A percentile compares a stretch with the other conserved stretches of the same genome.
Evolutionary conservation across 495 filamentous ascomycete species (phyloP).

Genomic region (Neurospora cerealis): DNA sequence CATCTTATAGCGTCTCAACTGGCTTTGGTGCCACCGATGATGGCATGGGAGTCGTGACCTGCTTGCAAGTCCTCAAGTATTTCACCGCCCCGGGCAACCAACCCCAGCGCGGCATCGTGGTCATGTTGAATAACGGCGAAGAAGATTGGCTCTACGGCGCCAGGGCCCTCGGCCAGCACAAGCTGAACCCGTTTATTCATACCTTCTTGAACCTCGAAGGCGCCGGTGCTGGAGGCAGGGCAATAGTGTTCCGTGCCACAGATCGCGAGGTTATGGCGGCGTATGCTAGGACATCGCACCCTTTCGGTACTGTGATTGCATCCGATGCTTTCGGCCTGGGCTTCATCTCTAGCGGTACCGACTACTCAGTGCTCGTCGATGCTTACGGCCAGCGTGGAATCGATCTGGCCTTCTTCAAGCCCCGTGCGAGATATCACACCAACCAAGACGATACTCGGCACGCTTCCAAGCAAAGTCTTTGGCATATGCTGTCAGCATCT

Average conservation of each 20-base stretch:
- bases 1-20: slow-evolving; percentile 59
- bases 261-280: slow-evolving; percentile 77
- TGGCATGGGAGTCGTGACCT: slow-evolving; percentile 77
- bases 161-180: slow-evolving; percentile 73
- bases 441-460: slow-evolving; percentile 78
- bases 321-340: slow-evolving; percentile 75
- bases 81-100: slow-evolving; percentile 70
- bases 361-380: slow-evolving; percentile 80
- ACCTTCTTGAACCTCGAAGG: slow-evolving; percentile 93
- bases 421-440: slow-evolving; percentile 83
- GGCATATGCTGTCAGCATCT: slow-evolving; percentile 87
- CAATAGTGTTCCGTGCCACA: slow-evolving; percentile 74
- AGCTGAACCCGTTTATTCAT: slow-evolving; percentile 63
- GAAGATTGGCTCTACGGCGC: slow-evolving; percentile 91
- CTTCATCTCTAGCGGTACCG: slow-evolving; percentile 73
- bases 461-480: slow-evolving; percentile 63
- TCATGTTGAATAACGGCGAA: slow-evolving; percentile 90
- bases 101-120: slow-evolving; percentile 70
- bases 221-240: slow-evolving; percentile 85
- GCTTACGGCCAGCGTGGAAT: slow-evolving; percentile 75
- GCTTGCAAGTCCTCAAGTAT: slow-evolving; percentile 80
- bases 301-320: slow-evolving; percentile 74
- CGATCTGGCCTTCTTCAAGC: slow-evolving; percentile 83
- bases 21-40: slow-evolving; percentile 89
- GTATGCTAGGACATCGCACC: slow-evolving; percentile 60